Evolutionary conservation across 345 rosid species (phyloP).

Genomic region (Zanthoxylum bungeanum): DNA sequence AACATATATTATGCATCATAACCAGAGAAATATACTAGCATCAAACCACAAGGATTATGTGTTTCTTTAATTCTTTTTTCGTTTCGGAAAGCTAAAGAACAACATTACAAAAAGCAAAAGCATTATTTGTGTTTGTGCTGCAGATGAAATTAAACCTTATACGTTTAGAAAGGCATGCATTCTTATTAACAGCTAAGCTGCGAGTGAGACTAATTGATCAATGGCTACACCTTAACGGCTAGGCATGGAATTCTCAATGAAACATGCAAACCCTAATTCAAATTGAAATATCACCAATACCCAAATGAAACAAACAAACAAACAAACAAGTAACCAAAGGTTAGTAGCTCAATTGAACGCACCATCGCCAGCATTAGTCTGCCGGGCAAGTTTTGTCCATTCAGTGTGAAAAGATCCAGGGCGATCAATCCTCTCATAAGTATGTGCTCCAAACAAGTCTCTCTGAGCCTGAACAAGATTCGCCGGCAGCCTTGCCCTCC

Average conservation of each 20-base stretch:
- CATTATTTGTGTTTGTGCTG: background rate
- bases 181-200: constrained; percentile 39
- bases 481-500: constrained; percentile 85
- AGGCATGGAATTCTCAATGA: constrained; percentile 13
- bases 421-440: constrained; percentile 87
- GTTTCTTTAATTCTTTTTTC: too few species aligned
- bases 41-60: too few species aligned
- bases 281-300: constrained; percentile 22
- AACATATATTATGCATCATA: too few species aligned
- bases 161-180: constrained; percentile 32
- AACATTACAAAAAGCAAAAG: background rate
- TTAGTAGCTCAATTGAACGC: constrained; percentile 49
- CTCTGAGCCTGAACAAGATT: constrained; percentile 98
- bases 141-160: background rate
- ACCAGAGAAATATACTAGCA: too few species aligned
- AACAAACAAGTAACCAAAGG: constrained; percentile 11
- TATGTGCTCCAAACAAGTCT: constrained; percentile 96
- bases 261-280: constrained; percentile 16
- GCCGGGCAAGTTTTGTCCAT: constrained; percentile 84
- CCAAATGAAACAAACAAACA: constrained; percentile 22
- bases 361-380: constrained; percentile 41
- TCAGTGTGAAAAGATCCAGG: constrained; percentile 81
- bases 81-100: too few species aligned
- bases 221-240: constrained; percentile 28
- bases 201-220: constrained; percentile 21